Evolutionary conservation across 352 stramenopile genomes (phyloP).

Genomic region (Phytophthora pistaciae): DNA sequence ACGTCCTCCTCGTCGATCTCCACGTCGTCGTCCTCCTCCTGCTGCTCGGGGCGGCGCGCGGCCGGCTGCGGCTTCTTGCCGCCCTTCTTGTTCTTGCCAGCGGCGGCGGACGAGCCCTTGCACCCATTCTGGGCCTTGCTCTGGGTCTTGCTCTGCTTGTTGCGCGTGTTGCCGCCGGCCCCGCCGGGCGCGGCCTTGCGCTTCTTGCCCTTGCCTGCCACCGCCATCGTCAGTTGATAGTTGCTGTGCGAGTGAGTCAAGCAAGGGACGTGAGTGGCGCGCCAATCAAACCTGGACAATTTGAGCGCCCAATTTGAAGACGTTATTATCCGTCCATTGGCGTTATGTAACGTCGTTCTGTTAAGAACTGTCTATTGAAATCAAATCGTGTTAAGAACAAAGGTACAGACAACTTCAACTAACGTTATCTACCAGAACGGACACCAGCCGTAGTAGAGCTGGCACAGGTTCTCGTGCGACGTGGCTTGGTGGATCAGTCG

Average conservation of each 20-base stretch:
- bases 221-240: slow-evolving; percentile 38
- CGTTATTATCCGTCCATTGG: neutral
- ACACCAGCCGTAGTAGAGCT: slow-evolving; percentile 99
- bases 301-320: neutral
- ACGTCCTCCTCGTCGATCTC: slow-evolving; percentile 85
- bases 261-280: slow-evolving; percentile 14
- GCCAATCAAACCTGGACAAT: slow-evolving; percentile 26
- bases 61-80: slow-evolving; percentile 42
- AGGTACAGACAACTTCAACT: slow-evolving; percentile 3
- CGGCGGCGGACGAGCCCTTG: slow-evolving; percentile 5
- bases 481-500: slow-evolving; percentile 98
- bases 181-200: slow-evolving; percentile 40
- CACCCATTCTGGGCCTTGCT: slow-evolving; percentile 14
- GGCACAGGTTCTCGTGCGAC: slow-evolving; percentile 98
- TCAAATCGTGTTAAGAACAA: slow-evolving; percentile 1
- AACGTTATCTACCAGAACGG: slow-evolving; percentile 77
- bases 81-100: slow-evolving; percentile 39
- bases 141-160: slow-evolving; percentile 56
- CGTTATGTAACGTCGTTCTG: neutral
- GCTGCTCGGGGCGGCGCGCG: slow-evolving; percentile 6
- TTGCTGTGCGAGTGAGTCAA: slow-evolving; percentile 18
- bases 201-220: slow-evolving; percentile 50
- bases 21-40: slow-evolving; percentile 56
- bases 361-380: slow-evolving; percentile 5
- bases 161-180: slow-evolving; percentile 16